A percentile compares a stretch with the other conserved stretches of the same genome.
phyloP scores from a whole-genome alignment of 78 protist species.

The Cyanophora paradoxa region DNA sequence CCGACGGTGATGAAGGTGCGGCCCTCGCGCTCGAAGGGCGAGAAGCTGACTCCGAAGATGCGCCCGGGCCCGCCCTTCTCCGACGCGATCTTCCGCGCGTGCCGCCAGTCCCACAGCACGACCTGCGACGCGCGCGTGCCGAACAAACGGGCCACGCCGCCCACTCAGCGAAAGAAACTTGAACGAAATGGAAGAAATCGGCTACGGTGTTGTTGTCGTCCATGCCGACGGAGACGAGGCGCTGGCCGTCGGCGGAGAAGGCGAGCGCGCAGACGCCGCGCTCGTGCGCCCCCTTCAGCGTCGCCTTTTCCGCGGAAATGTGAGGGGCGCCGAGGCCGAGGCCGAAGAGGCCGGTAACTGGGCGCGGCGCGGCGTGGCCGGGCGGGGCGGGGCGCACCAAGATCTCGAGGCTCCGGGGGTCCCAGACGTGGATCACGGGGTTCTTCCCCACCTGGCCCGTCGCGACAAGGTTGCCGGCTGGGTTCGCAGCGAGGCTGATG shows the following conservation, averaged over 20 bases:
- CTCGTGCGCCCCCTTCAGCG: slow-evolving; percentile 10
- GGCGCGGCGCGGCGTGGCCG: too few species aligned
- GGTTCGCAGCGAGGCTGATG: slow-evolving; percentile 14
- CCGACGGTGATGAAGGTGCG: slow-evolving; percentile 35
- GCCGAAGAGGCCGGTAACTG: too few species aligned
- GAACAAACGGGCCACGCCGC: too few species aligned
- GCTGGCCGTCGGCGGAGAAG: slow-evolving; percentile 31
- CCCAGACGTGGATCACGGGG: slow-evolving; percentile 29
- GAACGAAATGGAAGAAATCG: too few species aligned
- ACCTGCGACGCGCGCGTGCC: too few species aligned
- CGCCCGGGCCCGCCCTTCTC: background rate
- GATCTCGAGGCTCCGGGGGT: background rate
- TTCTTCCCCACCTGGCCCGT: slow-evolving; percentile 46
- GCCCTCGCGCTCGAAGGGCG: slow-evolving; percentile 10
- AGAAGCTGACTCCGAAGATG: slow-evolving; percentile 1
- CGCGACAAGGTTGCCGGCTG: slow-evolving; percentile 9
- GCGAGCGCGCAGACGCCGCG: slow-evolving; percentile 25
- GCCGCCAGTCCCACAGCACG: slow-evolving; percentile 47
- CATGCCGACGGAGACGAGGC: slow-evolving; percentile 18
- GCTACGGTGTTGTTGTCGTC: slow-evolving; percentile 36
- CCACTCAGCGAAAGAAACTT: too few species aligned
- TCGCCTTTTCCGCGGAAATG: too few species aligned
- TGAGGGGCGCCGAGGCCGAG: too few species aligned
- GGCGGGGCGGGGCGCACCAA: too few species aligned
- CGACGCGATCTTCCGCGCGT: background rate